These are phyloP conservation scores for Ceratobasidium sp. DNA, from an alignment of 1,284 basidiomycete species.

Conservation along the genomic window DNA sequence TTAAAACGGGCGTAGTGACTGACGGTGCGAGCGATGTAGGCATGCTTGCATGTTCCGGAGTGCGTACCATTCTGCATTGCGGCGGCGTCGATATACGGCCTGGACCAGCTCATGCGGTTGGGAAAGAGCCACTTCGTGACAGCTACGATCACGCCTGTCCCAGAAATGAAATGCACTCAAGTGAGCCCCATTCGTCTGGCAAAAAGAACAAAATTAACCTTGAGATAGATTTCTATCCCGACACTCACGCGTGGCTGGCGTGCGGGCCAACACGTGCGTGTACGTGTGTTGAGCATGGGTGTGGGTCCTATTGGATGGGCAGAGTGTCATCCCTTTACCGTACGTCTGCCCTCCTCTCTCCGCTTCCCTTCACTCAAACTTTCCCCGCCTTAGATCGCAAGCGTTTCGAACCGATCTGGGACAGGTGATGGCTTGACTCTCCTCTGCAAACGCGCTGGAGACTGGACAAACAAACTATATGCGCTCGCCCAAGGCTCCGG, in stretches of 20 bases:
- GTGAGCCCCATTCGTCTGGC: not conserved
- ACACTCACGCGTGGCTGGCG: conserved; percentile 43
- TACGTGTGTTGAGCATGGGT: conserved; percentile 28
- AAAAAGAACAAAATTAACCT: not conserved
- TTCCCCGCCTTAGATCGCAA: conserved; percentile 8
- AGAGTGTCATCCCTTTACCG: conserved; percentile 34
- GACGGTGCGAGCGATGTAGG: conserved; percentile 17
- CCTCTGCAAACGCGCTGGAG: conserved; percentile 41
- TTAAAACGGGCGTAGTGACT: not conserved
- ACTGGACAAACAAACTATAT: conserved; percentile 43
- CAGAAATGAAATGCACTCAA: conserved; percentile 43
- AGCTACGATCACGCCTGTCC: conserved; percentile 43
- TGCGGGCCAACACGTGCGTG: conserved; percentile 46
- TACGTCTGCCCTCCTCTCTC: not conserved
- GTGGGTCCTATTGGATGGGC: conserved; percentile 32
- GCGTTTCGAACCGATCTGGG: conserved; percentile 24
- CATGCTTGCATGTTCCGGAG: conserved; percentile 44
- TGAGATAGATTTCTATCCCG: conserved; percentile 41
- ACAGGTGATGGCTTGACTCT: conserved; percentile 43
- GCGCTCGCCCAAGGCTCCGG: conserved; percentile 30
- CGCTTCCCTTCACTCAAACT: not conserved
- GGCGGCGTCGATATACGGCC: conserved; percentile 40
- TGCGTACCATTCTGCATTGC: conserved; percentile 44
- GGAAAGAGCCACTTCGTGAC: conserved; percentile 41
- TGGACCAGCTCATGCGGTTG: conserved; percentile 45